phyloP scores from a whole-genome alignment of 306 rosid species.

The Heteromeles arbutifolia region DNA sequence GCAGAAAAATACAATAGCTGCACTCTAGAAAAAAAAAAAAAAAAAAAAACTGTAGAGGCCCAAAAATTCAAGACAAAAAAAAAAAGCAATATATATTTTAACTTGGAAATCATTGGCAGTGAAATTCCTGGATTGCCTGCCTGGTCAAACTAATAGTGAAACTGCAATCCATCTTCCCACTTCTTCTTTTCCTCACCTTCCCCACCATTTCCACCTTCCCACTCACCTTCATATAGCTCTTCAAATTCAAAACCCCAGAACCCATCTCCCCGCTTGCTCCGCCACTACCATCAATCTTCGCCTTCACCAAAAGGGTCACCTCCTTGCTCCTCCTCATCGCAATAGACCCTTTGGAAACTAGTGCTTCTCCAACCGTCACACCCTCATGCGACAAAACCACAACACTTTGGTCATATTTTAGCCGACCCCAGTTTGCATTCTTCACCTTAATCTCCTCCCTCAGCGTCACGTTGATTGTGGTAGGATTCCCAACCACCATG shows the following conservation, averaged over 20 bases:
- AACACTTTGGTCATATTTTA: conserved; percentile 4
- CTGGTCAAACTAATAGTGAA: not conserved
- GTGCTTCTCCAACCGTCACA: not conserved
- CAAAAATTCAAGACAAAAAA: not conserved
- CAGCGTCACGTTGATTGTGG: conserved; percentile 8
- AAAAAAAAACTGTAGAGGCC: not conserved
- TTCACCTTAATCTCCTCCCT: conserved; percentile 5
- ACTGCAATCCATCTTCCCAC: conserved; percentile 1
- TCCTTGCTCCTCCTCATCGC: not conserved
- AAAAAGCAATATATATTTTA: not conserved
- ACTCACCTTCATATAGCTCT: not conserved
- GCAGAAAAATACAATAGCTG: not conserved
- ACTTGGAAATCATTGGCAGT: conserved; percentile 5
- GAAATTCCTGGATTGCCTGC: conserved; percentile 4
- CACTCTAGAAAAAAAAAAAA: not conserved
- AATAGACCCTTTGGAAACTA: not conserved
- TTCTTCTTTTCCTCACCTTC: conserved; percentile 4
- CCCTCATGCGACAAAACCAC: not conserved
- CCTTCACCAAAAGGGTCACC: not conserved
- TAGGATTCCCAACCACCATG: not conserved
- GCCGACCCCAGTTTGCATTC: conserved; percentile 7
- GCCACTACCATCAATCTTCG: not conserved
- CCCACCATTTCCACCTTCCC: conserved; percentile 10
- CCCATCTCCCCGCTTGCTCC: not conserved
- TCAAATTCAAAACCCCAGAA: conserved; percentile 10